These are phyloP conservation scores for Ceratonia siliqua DNA, from an alignment of 306 rosid species.

Conservation along the genomic window DNA sequence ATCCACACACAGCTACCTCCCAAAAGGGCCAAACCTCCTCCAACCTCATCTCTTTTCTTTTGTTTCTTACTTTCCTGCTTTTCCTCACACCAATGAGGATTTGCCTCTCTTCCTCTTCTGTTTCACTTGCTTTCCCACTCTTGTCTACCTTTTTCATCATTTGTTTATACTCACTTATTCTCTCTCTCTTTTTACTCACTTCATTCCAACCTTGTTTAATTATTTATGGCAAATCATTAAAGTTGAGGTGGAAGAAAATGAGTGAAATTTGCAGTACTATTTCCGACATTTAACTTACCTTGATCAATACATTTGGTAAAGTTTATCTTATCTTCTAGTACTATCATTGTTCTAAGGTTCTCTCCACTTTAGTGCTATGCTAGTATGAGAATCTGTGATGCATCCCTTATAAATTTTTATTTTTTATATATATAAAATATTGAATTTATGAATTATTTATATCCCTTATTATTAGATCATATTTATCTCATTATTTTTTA, in stretches of 20 bases:
- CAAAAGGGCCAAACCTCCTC: background rate
- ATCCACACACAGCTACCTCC: too few relatives aligned
- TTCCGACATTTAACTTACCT: background rate
- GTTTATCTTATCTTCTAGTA: background rate
- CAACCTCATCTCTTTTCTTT: background rate
- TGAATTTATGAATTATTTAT: too few relatives aligned
- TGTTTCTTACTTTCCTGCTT: slow-evolving; percentile 14
- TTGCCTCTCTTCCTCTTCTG: background rate
- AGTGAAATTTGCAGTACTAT: background rate
- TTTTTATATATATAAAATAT: too few relatives aligned
- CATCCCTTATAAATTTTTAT: too few relatives aligned
- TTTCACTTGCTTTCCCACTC: background rate
- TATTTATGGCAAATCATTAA: background rate
- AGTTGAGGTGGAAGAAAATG: background rate
- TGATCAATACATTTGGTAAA: background rate
- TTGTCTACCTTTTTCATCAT: background rate
- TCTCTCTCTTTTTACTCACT: background rate
- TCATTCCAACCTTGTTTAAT: slow-evolving; percentile 14
- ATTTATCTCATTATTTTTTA: too few relatives aligned
- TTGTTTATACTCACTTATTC: background rate
- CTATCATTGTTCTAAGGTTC: background rate
- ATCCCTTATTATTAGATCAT: too few relatives aligned
- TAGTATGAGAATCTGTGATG: too few relatives aligned
- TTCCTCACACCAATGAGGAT: slow-evolving; percentile 25
- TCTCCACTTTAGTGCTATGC: background rate